Percentiles rank a stretch among this genome's conserved stretches.
These are phyloP conservation scores for Nannochloris sp. DNA, from an alignment of 139 green algal species.

Conservation along the genomic window DNA sequence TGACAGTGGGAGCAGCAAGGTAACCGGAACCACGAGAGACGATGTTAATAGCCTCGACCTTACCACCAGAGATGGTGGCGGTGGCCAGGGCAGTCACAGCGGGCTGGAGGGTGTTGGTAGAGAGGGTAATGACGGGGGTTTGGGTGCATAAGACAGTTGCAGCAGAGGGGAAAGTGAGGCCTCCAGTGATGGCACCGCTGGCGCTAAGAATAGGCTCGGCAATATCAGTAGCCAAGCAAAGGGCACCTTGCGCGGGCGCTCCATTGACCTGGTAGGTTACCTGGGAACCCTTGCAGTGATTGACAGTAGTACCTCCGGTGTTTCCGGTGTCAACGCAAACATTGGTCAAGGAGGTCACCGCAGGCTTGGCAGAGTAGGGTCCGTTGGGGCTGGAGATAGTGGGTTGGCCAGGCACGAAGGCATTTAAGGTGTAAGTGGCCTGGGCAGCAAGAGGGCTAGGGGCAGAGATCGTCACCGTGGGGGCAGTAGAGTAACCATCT, in stretches of 20 bases:
- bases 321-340: too few relatives aligned
- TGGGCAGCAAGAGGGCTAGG: background rate
- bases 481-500: background rate
- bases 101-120: background rate
- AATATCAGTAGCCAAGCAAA: too few relatives aligned
- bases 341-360: too few relatives aligned
- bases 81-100: background rate
- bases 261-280: too few relatives aligned
- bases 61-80: background rate
- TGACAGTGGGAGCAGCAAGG: background rate
- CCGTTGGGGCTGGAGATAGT: background rate
- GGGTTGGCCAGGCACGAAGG: background rate
- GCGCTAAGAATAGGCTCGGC: too few relatives aligned
- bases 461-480: background rate
- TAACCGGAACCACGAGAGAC: background rate
- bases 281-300: too few relatives aligned
- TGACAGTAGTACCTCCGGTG: too few relatives aligned
- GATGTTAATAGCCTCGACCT: background rate
- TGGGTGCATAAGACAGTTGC: background rate
- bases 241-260: too few relatives aligned
- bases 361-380: background rate
- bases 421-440: background rate
- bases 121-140: background rate
- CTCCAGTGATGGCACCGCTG: too few relatives aligned
- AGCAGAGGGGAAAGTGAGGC: too few relatives aligned